Conservation (phyloP, 495 filamentous ascomycete species). For the Extremus antarcticus region DNA sequence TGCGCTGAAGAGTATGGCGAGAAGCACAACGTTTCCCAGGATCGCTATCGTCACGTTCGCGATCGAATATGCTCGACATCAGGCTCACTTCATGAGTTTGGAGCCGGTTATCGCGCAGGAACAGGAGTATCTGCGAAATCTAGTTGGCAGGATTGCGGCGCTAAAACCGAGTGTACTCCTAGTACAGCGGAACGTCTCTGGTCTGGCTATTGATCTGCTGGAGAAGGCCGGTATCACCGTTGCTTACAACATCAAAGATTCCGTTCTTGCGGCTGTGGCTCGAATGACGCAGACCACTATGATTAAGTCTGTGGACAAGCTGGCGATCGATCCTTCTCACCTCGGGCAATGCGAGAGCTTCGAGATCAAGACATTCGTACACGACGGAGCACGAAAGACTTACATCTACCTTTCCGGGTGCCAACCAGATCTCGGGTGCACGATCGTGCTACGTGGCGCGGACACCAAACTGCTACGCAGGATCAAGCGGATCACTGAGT, state of each 20-base stretch:
- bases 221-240: constrained; percentile 82
- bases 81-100: constrained; percentile 96
- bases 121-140: constrained; percentile 83
- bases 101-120: constrained; percentile 96
- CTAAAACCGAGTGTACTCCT: constrained; percentile 75
- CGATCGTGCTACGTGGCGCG: constrained; percentile 83
- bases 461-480: constrained; percentile 55
- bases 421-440: constrained; percentile 86
- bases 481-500: constrained; percentile 91
- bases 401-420: constrained; percentile 94
- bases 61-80: constrained; percentile 89
- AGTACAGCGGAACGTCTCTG: constrained; percentile 81
- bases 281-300: constrained; percentile 82
- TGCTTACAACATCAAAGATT: constrained; percentile 89
- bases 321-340: constrained; percentile 67
- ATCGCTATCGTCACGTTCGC: constrained; percentile 92
- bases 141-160: constrained; percentile 83
- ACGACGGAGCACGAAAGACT: constrained; percentile 73
- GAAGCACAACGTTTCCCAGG: constrained; percentile 70
- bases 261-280: constrained; percentile 89
- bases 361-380: constrained; percentile 89
- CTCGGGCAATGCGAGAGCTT: constrained; percentile 75
- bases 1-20: constrained; percentile 88
- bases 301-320: constrained; percentile 90
- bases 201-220: constrained; percentile 77